A percentile compares a stretch with the other conserved stretches of the same genome.
These are phyloP conservation scores for Aureobasidium sp. DNA, from an alignment of 2,329 filamentous ascomycete species.

Conservation along the genomic window DNA sequence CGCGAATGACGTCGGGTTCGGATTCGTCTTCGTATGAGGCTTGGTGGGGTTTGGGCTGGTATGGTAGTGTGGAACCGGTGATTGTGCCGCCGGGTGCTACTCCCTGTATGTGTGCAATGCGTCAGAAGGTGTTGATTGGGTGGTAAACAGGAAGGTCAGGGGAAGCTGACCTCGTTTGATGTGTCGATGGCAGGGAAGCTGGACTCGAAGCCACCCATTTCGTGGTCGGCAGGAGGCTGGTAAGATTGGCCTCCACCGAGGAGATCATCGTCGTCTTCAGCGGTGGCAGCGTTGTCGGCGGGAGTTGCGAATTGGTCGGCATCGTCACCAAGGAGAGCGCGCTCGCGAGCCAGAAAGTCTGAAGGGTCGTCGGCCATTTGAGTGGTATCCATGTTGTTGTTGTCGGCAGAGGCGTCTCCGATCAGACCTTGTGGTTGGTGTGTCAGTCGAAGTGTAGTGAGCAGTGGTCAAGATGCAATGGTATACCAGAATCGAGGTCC, in stretches of 20 bases:
- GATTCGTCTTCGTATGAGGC: conserved; percentile 59
- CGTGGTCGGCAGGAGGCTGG: conserved; percentile 35
- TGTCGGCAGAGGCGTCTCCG: conserved; percentile 45
- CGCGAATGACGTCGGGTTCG: conserved; percentile 76
- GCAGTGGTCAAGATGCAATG: conserved; percentile 6
- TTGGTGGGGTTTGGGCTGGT: conserved; percentile 38
- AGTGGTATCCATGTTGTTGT: conserved; percentile 37
- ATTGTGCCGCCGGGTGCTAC: conserved; percentile 70
- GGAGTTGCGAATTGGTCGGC: conserved; percentile 79
- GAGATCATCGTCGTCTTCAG: conserved; percentile 50
- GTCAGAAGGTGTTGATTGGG: neutral
- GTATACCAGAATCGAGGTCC: conserved; percentile 43
- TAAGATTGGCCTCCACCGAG: conserved; percentile 47
- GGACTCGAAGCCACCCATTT: conserved; percentile 64
- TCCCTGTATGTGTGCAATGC: conserved; percentile 37
- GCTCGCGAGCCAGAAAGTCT: conserved; percentile 88
- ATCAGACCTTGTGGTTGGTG: conserved; percentile 51
- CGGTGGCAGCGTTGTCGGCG: conserved; percentile 57
- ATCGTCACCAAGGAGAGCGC: conserved; percentile 83
- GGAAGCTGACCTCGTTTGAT: conserved; percentile 55
- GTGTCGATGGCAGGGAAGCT: conserved; percentile 80
- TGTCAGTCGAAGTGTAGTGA: conserved; percentile 15
- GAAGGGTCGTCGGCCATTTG: conserved; percentile 54
- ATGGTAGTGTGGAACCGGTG: conserved; percentile 58
- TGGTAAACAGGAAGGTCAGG: neutral